Percentiles rank a stretch among this genome's conserved stretches.
phyloP scores from a whole-genome alignment of 345 rosid genomes.

The Brassica juncea region DNA sequence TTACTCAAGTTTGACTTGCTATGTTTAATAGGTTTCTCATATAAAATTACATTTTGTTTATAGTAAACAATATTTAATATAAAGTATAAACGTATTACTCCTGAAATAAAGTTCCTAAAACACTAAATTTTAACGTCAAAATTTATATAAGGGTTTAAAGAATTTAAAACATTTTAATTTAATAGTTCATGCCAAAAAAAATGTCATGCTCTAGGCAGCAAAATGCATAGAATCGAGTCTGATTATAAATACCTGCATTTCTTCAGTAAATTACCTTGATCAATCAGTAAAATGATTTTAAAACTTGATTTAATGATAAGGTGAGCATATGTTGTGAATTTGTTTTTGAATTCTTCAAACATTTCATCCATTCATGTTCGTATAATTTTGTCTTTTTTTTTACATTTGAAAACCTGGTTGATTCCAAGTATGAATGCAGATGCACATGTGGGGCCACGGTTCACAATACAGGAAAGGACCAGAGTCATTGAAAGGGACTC shows the following conservation, averaged over 20 bases:
- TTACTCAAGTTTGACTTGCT: background rate
- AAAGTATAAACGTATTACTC: background rate
- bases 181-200: background rate
- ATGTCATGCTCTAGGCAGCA: background rate
- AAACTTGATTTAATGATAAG: background rate
- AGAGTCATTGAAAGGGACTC: conserved; percentile 54
- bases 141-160: background rate
- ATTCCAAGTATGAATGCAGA: conserved; percentile 42
- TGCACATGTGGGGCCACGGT: conserved; percentile 99
- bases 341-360: background rate
- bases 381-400: background rate
- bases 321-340: background rate
- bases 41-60: background rate
- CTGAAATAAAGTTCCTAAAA: background rate
- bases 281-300: background rate
- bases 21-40: background rate
- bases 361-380: background rate
- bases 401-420: background rate
- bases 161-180: background rate
- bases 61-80: background rate
- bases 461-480: conserved; percentile 59
- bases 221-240: background rate
- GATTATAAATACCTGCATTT: background rate
- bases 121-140: background rate
- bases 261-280: background rate